Conservation (phyloP, 2,329 filamentous ascomycete genomes). For the Phyllosticta ampelicida region DNA sequence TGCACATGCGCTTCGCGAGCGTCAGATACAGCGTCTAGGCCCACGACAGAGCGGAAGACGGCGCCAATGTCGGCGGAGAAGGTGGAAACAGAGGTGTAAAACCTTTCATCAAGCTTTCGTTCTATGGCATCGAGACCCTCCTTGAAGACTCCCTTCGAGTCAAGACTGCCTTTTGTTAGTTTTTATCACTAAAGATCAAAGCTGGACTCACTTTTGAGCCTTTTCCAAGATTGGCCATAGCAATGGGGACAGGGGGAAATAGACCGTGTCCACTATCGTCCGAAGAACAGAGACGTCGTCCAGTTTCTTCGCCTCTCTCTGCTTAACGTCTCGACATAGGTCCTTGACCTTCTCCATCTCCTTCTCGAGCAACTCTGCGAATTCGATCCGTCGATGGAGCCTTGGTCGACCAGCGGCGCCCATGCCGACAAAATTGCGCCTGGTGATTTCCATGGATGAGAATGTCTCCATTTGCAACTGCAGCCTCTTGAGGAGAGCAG, state of each 20-base stretch:
- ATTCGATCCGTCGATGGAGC: slow-evolving; percentile 74
- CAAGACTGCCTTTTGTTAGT: slow-evolving; percentile 23
- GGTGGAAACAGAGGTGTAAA: slow-evolving; percentile 49
- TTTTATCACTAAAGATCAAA: slow-evolving; percentile 4
- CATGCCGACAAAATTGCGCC: slow-evolving; percentile 93
- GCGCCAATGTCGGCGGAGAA: slow-evolving; percentile 49
- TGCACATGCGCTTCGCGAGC: slow-evolving; percentile 32
- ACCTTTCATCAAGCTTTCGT: slow-evolving; percentile 43
- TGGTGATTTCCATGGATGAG: slow-evolving; percentile 92
- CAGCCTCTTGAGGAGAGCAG: slow-evolving; percentile 81
- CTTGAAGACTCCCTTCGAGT: slow-evolving; percentile 44
- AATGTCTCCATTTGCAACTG: slow-evolving; percentile 95
- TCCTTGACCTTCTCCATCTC: slow-evolving; percentile 68
- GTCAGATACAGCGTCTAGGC: slow-evolving; percentile 34
- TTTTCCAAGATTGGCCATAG: slow-evolving; percentile 70
- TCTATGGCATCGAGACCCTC: slow-evolving; percentile 44
- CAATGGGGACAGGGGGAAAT: slow-evolving; percentile 75
- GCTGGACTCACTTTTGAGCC: slow-evolving; percentile 63
- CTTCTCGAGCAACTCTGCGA: slow-evolving; percentile 62
- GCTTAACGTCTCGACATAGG: slow-evolving; percentile 59
- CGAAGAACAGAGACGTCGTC: slow-evolving; percentile 65
- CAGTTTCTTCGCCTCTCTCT: slow-evolving; percentile 68
- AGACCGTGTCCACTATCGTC: slow-evolving; percentile 75
- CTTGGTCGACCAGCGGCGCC: slow-evolving; percentile 70
- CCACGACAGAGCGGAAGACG: slow-evolving; percentile 45